Evolutionary conservation across 148 eudicot genomes (phyloP).

Genomic region (Tetragonia tetragonoides): DNA sequence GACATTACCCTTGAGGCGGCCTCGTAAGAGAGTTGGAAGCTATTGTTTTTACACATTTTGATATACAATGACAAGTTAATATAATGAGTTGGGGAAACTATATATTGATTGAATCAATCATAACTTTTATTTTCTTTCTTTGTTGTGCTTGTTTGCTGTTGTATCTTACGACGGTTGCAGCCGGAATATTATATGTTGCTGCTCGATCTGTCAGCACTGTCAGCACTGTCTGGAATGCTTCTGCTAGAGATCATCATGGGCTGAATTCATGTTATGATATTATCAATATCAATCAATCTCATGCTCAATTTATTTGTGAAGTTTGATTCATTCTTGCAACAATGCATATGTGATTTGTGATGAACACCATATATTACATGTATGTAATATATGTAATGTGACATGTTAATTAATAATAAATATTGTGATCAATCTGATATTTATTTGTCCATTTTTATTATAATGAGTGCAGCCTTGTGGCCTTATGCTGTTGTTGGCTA

Average conservation of each 20-base stretch:
- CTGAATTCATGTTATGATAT: background rate
- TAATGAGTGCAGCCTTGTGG: conserved; percentile 47
- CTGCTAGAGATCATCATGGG: conserved; percentile 8
- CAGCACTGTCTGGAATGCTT: too few species aligned
- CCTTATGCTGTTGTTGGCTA: conserved; percentile 64
- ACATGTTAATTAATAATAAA: background rate
- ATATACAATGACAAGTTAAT: too few species aligned
- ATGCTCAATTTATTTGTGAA: background rate
- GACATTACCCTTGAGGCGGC: too few species aligned
- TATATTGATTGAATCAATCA: background rate
- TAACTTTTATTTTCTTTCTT: background rate
- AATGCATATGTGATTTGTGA: background rate
- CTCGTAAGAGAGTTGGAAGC: too few species aligned
- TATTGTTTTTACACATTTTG: too few species aligned
- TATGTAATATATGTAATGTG: background rate
- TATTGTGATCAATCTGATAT: background rate
- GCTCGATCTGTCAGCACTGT: conserved; percentile 33
- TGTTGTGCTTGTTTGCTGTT: background rate
- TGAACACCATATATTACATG: background rate
- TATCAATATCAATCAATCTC: too few species aligned
- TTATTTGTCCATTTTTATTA: background rate
- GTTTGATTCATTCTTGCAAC: background rate
- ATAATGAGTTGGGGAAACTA: too few species aligned
- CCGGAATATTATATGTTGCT: conserved; percentile 38
- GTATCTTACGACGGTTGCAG: conserved; percentile 20